Evolutionary conservation across 176 grass and related monocot species (phyloP), one percentile per base, ranked within the genome.

Genomic region (maize (Zea mays)): DNA sequence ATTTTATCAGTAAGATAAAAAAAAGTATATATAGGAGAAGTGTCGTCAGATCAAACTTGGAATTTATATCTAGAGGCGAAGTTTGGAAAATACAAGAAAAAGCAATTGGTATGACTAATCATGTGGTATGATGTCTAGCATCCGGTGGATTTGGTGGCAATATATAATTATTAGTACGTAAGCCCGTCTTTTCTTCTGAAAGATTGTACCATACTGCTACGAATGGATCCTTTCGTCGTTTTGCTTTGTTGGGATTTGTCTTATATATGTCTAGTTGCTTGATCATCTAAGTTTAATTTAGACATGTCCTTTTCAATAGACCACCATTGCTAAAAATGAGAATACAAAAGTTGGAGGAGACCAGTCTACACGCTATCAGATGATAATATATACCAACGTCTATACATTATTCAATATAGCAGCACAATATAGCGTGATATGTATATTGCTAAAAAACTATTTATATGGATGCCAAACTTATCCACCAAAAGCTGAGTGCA

Each of bases 141-240:
- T 27, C 42, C 59, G 9, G 44, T 36, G 43, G 43, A 77, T 38
- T 42, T 49, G 59, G 9, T 65, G 8, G 33, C 75, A 19, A 63
- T 63, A 71, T 70, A 71, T 36, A 70, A 46, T 51, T 21, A 85
- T 19, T 62, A 62, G 61, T 27, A 27, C 27, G 44, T 87, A 68
- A 83, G 61, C 8, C 5, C 43, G 35, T 63, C n/a, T 62, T 63
- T 79, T 78, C 67, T 40, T 72, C 60, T 37, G 44, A 68, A 54
- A 43, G 61, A 83, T 82, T 20, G 17, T 50, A 83, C 44, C 54
- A 50, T 43, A 49, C n/a, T 27, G 5, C 6, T 8, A 33, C 21
- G 35, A 10, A 71, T 10, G 49, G 67, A 16, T 14, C 12, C 49
- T 37, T 50, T 82, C 1, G 54, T 4, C 40, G 66, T 10, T 19